Evolutionary conservation across 2,329 filamentous ascomycete species (phyloP).

Genomic region (Epichloe elymi): DNA sequence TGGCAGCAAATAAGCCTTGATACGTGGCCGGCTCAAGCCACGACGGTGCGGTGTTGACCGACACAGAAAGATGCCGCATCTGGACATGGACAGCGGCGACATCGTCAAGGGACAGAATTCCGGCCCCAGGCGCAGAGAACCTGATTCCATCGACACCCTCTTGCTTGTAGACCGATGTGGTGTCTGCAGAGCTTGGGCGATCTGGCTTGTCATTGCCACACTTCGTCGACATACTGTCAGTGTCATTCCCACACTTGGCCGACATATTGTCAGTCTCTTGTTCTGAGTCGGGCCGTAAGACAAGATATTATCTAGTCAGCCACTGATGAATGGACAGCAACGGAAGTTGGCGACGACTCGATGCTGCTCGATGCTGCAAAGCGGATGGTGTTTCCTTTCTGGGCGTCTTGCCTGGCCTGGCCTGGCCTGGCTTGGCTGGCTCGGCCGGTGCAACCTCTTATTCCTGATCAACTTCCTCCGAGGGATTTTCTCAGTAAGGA

Average conservation of each 20-base stretch:
- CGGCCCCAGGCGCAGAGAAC: slow-evolving; percentile 20
- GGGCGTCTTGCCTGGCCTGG: not conserved
- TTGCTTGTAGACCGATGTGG: slow-evolving; percentile 8
- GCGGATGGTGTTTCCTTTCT: not conserved
- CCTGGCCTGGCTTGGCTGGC: no score
- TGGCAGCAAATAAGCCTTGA: slow-evolving; percentile 24
- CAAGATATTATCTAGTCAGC: not conserved
- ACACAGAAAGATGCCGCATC: slow-evolving; percentile 40
- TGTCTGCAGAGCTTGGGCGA: slow-evolving; percentile 20
- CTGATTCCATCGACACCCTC: slow-evolving; percentile 8
- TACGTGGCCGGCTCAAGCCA: slow-evolving; percentile 36
- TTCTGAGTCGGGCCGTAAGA: not conserved
- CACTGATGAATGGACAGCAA: not conserved
- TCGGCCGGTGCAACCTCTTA: not conserved
- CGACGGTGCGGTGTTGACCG: slow-evolving; percentile 45
- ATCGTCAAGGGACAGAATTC: slow-evolving; percentile 32
- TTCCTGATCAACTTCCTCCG: no score
- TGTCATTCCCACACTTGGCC: slow-evolving; percentile 16
- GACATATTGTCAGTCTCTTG: not conserved
- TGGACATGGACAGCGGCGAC: slow-evolving; percentile 43
- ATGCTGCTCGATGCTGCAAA: no score
- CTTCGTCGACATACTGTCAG: not conserved
- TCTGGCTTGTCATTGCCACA: slow-evolving; percentile 20
- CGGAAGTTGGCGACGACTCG: no score
- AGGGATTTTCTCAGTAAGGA: no score